Base-by-base conservation (phyloP, 2,329 filamentous ascomycete species). In the Fusarium sterilihyphosum region DNA sequence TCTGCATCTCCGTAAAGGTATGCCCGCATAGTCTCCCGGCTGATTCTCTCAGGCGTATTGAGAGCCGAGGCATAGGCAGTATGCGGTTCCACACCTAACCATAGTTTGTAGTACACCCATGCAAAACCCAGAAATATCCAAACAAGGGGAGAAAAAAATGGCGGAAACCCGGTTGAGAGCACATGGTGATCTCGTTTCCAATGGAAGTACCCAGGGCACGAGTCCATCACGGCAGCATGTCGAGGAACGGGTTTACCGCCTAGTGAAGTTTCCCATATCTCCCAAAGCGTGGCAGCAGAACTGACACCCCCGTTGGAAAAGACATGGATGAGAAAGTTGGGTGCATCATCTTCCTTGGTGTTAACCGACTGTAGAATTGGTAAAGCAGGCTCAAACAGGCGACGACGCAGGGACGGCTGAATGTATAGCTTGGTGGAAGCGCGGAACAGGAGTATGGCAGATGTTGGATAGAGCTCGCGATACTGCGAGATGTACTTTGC, bases 241-340 rank as follows among this genome's bases (percentile, higher is more conserved):
- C 81, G 77, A 37, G 86, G 86, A 59, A 87, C 79, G 6, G 77
- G 53, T 8, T 57, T 59, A 13, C 59, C 70, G 3, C 56, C 71
- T 3, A 80, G 73, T 37, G 77, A 53, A 20, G 63, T 29, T 12
- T 61, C 47, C 75, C 75, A 74, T 22, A 70, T 29, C 18, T 73
- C 68, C 67, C 59, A 77, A 62, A 83, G 85, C 18, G 80, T 74
- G 35, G 78, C 78, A 24, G 86, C 83, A 38, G 84, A 83, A 60
- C 82, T 82, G 31, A 84, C 81, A 53, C 88, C 88, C 61, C 87
- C 87, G 71, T 89, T 89, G 44, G 87, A 89, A 75, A 89, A 88
- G 40, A 84, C 67, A 72, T 89, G 88, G 18, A 87, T 76, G 7
- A 89, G 81, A 22, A 88, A 79, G 38, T 80, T 79, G 17, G 79